Base-by-base conservation (phyloP, 2,329 filamentous ascomycete genomes). In the Alternaria burnsii region DNA sequence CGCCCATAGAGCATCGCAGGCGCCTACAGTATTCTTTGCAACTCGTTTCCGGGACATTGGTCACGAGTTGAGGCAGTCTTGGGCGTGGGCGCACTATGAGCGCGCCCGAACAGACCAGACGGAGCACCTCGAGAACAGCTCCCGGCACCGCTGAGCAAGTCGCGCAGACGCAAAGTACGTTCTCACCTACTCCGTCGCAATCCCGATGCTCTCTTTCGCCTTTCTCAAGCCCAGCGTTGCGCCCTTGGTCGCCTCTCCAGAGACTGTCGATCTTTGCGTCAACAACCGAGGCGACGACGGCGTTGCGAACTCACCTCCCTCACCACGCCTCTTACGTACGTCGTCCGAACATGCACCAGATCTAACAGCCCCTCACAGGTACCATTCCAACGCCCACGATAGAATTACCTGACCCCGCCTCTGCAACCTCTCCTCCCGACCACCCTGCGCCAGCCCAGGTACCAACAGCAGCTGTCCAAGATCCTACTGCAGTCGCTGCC, bases 371-470 rank as follows among this genome's bases (percentile, higher is more conserved):
- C 18, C 34, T 20, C 22, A 28, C 42, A 75, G 73, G 61, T 43
- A 52, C 62, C 9, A 55, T 54, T 57, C 55, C 64, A 50, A 62
- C 55, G n/a, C 62, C 59, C 18, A 65, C 55, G n/a, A 60, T 26
- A 59, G 62, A 65, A 36, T 54, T 14, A 36, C 54, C 62, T 50
- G 52, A 63, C 63, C 65, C 70, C 65, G 70, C 72, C 44, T 63
- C 65, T 86, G 86, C 66, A 70, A 73, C 54, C 68, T 80, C 61
- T 76, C 79, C 69, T 88, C 89, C 69, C 44, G 62, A 52, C 51
- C 61, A 54, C 36, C 52, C 66, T 53, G 68, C 66, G 55, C 63
- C 66, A 42, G 62, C 68, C 53, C 62, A 66, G 34, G 47, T 63
- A 48, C 55, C 64, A 11, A 54, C 59, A 47, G 52, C 67, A 44